These are phyloP conservation scores for Amanita brunnescens DNA, from an alignment of 768 basidiomycete species.

Conservation along the genomic window DNA sequence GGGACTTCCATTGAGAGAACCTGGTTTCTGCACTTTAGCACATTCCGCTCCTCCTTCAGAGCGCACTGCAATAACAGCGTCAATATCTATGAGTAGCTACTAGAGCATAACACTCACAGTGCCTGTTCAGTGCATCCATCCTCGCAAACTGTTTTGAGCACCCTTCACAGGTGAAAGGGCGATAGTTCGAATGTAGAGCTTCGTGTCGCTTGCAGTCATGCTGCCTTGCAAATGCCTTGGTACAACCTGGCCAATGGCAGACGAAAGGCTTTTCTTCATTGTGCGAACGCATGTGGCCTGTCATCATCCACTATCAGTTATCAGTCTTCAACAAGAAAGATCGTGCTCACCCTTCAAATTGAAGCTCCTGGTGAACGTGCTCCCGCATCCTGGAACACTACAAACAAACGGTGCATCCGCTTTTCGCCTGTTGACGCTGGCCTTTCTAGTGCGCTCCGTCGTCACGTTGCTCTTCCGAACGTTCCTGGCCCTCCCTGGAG, in stretches of 20 bases:
- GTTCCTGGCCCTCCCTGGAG: neutral
- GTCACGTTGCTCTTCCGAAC: slow-evolving; percentile 75
- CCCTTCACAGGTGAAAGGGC: slow-evolving; percentile 89
- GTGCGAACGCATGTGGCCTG: slow-evolving; percentile 90
- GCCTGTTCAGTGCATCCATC: slow-evolving; percentile 91
- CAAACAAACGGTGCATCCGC: slow-evolving; percentile 83
- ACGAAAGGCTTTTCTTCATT: slow-evolving; percentile 93
- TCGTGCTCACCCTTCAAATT: slow-evolving; percentile 71
- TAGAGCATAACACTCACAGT: slow-evolving; percentile 49
- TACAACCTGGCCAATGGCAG: slow-evolving; percentile 92
- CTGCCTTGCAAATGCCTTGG: slow-evolving; percentile 88
- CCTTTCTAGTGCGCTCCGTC: slow-evolving; percentile 81
- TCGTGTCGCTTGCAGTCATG: slow-evolving; percentile 98
- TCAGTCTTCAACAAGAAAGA: slow-evolving; percentile 7
- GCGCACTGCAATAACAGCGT: slow-evolving; percentile 38
- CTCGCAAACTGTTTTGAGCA: slow-evolving; percentile 91
- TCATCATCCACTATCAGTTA: neutral
- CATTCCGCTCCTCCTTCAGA: slow-evolving; percentile 83
- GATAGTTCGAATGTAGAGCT: slow-evolving; percentile 85
- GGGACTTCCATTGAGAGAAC: neutral
- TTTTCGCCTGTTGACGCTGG: slow-evolving; percentile 77
- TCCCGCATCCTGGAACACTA: slow-evolving; percentile 75
- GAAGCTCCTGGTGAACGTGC: slow-evolving; percentile 88
- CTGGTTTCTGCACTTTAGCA: slow-evolving; percentile 28
- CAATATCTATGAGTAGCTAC: neutral